Conservation (phyloP, 2,329 filamentous ascomycete species). For the Fonsecaea monophora region DNA sequence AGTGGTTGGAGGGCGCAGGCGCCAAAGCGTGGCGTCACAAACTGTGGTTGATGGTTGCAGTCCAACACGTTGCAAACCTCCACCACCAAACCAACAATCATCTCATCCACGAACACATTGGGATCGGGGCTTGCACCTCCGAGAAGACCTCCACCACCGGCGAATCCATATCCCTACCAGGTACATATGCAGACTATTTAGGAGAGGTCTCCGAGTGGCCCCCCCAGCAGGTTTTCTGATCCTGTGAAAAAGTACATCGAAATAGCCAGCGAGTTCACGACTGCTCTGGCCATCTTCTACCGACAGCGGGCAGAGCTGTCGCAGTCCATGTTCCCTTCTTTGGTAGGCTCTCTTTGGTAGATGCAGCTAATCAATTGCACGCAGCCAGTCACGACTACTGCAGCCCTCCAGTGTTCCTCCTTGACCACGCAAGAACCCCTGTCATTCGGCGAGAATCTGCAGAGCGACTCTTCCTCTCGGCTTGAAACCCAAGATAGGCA, state of each 20-base stretch:
- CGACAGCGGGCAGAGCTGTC: background rate
- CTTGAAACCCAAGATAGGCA: conserved; percentile 14
- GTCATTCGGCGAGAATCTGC: conserved; percentile 3
- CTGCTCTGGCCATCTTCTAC: background rate
- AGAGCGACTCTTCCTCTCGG: background rate
- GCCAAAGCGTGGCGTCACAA: background rate
- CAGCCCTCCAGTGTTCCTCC: background rate
- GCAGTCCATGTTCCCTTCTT: background rate
- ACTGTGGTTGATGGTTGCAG: background rate
- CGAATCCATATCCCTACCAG: background rate
- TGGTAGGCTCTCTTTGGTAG: background rate
- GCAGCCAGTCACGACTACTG: background rate
- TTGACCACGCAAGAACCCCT: background rate
- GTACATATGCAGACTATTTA: too few relatives aligned
- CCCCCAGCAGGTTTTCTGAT: background rate
- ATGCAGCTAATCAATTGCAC: background rate
- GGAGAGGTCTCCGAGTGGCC: background rate
- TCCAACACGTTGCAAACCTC: background rate
- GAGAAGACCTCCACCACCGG: background rate
- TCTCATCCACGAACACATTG: background rate
- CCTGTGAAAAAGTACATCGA: background rate
- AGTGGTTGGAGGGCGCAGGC: background rate
- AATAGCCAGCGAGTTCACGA: background rate
- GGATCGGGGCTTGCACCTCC: background rate
- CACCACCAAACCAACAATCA: conserved; percentile 4